Evolutionary conservation across 345 rosid species (phyloP), one percentile per base, ranked within the genome.

Genomic region (Populus davidiana): DNA sequence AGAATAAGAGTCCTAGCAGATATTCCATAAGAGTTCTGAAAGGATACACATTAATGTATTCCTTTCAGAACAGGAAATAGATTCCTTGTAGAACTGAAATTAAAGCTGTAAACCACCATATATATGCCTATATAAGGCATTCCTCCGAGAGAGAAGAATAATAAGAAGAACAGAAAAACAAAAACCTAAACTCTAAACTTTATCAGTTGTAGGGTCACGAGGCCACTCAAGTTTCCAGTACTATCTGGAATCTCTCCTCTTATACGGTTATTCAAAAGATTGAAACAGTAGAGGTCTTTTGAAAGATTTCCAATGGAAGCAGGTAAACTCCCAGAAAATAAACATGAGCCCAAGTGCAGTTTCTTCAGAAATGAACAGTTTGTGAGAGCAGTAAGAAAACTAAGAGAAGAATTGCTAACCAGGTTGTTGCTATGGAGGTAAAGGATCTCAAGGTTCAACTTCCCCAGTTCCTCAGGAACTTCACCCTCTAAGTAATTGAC

Each of bases 161-260:
- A n/a, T n/a, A n/a, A n/a, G n/a, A n/a, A n/a, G n/a, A n/a, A n/a
- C n/a, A n/a, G n/a, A n/a, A n/a, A n/a, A n/a, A n/a, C n/a, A n/a
- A n/a, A n/a, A n/a, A n/a, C n/a, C n/a, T n/a, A n/a, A n/a, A n/a
- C n/a, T n/a, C n/a, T n/a, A n/a, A n/a, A n/a, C n/a, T n/a, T n/a
- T n/a, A n/a, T n/a, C 20, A 76, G 56, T 21, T 67, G 29, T 10
- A 76, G 35, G 47, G 23, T 69, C 50, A 69, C 73, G 5, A 76
- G 73, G 35, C 79, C 23, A 49, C 79, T 76, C 29, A 69, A 67
- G 50, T 76, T 76, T 21, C 79, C 79, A 29, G 54, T 76, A n/a
- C 79, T 56, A 68, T 52, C 33, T 1, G 73, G 79, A 25, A 76
- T 54, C 33, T 20, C 39, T 29, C 73, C 79, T 13, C 36, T 27